Conservation (phyloP, 2,329 filamentous ascomycete genomes). For the Diaporthe ampelina region DNA sequence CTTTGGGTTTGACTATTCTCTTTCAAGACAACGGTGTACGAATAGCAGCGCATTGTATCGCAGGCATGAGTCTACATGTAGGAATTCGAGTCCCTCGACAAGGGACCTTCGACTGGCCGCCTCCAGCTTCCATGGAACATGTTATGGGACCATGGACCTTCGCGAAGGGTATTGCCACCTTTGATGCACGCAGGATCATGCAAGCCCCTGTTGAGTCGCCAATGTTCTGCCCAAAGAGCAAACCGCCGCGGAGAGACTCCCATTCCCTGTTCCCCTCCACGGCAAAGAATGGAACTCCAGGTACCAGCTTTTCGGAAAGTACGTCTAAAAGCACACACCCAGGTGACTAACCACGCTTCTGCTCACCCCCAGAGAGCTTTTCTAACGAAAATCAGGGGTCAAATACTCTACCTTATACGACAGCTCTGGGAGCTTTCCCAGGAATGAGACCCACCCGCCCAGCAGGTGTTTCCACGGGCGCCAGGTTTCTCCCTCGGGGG, state of each 20-base stretch:
- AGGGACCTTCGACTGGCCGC: neutral
- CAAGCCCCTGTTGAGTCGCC: slow-evolving; percentile 20
- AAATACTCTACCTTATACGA: neutral
- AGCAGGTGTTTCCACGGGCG: slow-evolving; percentile 32
- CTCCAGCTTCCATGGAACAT: neutral
- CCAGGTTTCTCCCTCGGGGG: slow-evolving; percentile 14
- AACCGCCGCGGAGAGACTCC: neutral
- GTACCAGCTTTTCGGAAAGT: no score
- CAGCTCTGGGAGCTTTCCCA: neutral
- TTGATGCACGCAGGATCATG: slow-evolving; percentile 17
- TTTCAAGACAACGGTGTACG: neutral
- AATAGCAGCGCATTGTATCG: no score
- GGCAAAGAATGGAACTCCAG: neutral
- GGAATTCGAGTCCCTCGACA: neutral
- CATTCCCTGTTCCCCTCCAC: neutral
- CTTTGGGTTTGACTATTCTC: neutral
- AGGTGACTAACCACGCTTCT: no score
- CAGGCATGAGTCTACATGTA: neutral
- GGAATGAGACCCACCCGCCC: neutral
- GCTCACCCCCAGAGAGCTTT: neutral
- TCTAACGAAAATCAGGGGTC: neutral
- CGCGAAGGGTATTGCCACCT: slow-evolving; percentile 9
- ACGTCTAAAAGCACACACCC: neutral
- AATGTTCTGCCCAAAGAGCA: slow-evolving; percentile 21
- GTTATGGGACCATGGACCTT: slow-evolving; percentile 31